Percentiles rank a stretch among this genome's conserved stretches.
phyloP scores from a whole-genome alignment of 345 rosid species.

The Cardamine resedifolia region DNA sequence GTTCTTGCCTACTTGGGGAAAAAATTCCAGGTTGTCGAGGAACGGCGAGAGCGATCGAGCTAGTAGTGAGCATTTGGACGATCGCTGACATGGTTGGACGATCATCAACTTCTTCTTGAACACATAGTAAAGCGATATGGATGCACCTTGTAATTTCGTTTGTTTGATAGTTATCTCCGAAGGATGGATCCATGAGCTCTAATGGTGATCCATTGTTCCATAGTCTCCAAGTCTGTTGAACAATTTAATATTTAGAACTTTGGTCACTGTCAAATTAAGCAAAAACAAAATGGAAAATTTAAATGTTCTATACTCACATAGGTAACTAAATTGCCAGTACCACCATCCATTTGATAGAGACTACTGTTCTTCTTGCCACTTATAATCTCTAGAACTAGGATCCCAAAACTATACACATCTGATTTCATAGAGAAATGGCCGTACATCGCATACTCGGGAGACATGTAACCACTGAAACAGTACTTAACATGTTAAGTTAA shows the following conservation, averaged over 20 bases:
- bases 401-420: constrained; percentile 40
- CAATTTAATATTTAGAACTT: neutral
- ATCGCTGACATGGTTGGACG: constrained; percentile 49
- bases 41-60: constrained; percentile 31
- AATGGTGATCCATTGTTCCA: constrained; percentile 36
- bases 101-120: constrained; percentile 46
- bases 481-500: neutral
- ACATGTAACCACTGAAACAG: constrained; percentile 41
- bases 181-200: constrained; percentile 23
- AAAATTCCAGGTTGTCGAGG: constrained; percentile 28
- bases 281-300: neutral
- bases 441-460: constrained; percentile 43
- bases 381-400: constrained; percentile 36
- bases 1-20: neutral
- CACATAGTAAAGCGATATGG: constrained; percentile 47
- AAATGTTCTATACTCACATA: constrained; percentile 32
- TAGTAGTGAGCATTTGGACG: constrained; percentile 41
- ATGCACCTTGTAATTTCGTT: constrained; percentile 46
- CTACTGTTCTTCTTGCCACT: constrained; percentile 31
- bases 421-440: constrained; percentile 36
- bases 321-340: constrained; percentile 12
- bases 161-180: constrained; percentile 33
- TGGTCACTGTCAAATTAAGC: too few relatives aligned
- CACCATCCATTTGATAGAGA: constrained; percentile 11
- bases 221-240: constrained; percentile 40